Evolutionary conservation across 2,329 filamentous ascomycete genomes (phyloP).

Genomic region (Nectriaceae sp.): DNA sequence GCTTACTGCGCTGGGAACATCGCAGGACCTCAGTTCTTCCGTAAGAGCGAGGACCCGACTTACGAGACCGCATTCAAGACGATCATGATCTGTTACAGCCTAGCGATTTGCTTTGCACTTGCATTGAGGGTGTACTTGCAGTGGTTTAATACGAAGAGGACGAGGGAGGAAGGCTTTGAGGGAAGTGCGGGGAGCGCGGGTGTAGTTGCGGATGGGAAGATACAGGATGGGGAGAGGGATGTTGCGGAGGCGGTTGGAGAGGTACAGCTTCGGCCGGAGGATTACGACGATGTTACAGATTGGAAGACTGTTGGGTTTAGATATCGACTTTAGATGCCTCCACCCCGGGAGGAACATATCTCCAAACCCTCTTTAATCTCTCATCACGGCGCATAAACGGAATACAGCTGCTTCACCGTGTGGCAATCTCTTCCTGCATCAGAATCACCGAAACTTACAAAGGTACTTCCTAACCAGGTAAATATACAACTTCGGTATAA

Average conservation of each 20-base stretch:
- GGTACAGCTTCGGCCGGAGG: constrained; percentile 42
- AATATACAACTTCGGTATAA: too few relatives aligned
- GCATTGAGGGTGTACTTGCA: constrained; percentile 50
- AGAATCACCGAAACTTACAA: too few relatives aligned
- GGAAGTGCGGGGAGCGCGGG: constrained; percentile 46
- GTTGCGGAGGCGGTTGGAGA: constrained; percentile 35
- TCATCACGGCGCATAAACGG: too few relatives aligned
- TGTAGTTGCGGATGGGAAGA: constrained; percentile 39
- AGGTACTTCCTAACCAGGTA: too few relatives aligned
- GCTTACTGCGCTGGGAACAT: constrained; percentile 60
- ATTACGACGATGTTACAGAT: constrained; percentile 61
- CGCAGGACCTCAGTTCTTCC: constrained; percentile 57
- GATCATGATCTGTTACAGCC: constrained; percentile 58
- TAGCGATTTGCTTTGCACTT: constrained; percentile 48
- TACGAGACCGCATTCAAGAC: constrained; percentile 56
- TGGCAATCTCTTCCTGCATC: too few relatives aligned
- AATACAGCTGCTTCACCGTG: too few relatives aligned
- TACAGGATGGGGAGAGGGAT: constrained; percentile 27
- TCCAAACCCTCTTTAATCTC: too few relatives aligned
- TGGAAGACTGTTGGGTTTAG: constrained; percentile 61
- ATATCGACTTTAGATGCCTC: constrained; percentile 53
- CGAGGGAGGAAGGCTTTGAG: constrained; percentile 44
- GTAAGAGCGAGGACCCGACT: constrained; percentile 47
- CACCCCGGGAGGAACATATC: too few relatives aligned
- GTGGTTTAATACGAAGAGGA: constrained; percentile 45